A percentile compares a stretch with the other conserved stretches of the same genome.
phyloP scores from a whole-genome alignment of 805 yeast species.

The Candida verbasci region DNA sequence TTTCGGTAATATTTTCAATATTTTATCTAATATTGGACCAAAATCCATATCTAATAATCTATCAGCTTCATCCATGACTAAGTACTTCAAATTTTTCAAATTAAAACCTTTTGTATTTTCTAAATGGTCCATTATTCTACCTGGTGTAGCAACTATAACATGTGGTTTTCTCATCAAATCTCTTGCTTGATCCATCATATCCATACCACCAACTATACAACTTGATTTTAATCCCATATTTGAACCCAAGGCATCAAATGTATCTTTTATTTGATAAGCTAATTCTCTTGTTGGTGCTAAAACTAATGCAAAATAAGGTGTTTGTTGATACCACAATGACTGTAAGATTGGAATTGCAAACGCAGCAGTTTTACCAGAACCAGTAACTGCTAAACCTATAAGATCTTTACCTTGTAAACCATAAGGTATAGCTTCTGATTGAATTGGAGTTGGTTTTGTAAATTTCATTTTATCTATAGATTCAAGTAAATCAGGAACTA shows the following conservation, averaged over 20 bases:
- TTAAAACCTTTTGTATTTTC: constrained; percentile 90
- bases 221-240: constrained; percentile 88
- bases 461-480: constrained; percentile 74
- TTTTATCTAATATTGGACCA: constrained; percentile 88
- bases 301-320: constrained; percentile 85
- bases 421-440: constrained; percentile 84
- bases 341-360: constrained; percentile 95
- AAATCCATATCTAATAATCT: constrained; percentile 93
- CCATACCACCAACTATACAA: constrained; percentile 97
- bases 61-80: constrained; percentile 97
- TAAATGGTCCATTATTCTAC: constrained; percentile 87
- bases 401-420: constrained; percentile 89
- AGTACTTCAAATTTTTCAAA: constrained; percentile 67
- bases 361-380: constrained; percentile 98
- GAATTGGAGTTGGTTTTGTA: constrained; percentile 89
- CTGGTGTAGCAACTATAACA: constrained; percentile 93
- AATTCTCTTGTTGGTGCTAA: constrained; percentile 83
- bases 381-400: constrained; percentile 95
- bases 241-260: constrained; percentile 90
- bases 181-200: constrained; percentile 94
- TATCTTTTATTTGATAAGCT: constrained; percentile 86
- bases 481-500: constrained; percentile 75
- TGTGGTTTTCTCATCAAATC: constrained; percentile 94
- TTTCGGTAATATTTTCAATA: constrained; percentile 76
- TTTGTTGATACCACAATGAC: constrained; percentile 82